phyloP scores from a whole-genome alignment of 192 early-diverging fungal species.

The Paraglomus brasilianum region DNA sequence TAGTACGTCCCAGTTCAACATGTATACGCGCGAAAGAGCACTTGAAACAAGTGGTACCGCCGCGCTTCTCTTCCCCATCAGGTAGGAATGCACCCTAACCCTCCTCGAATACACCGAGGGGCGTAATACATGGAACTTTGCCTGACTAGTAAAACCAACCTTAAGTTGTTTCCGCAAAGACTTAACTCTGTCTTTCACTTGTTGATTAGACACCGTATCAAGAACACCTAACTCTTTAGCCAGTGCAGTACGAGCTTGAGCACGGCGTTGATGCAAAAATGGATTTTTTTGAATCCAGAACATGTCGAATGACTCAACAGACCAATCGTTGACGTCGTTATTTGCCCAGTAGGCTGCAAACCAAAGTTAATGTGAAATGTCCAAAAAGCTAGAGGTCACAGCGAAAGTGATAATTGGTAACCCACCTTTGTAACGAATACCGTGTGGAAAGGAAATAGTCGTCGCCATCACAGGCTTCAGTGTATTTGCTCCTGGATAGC shows the following conservation, averaged over 20 bases:
- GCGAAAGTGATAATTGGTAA: too few relatives aligned
- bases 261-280: conserved; percentile 7
- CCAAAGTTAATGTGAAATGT: conserved; percentile 14
- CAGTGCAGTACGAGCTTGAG: conserved; percentile 11
- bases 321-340: conserved; percentile 22
- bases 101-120: conserved; percentile 27
- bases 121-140: conserved; percentile 31
- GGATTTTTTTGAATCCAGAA: conserved; percentile 29
- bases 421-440: too few relatives aligned
- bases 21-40: too few relatives aligned
- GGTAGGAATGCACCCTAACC: conserved; percentile 22
- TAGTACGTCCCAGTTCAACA: conserved; percentile 13
- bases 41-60: conserved; percentile 25
- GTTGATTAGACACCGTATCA: conserved; percentile 21
- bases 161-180: conserved; percentile 22
- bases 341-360: conserved; percentile 29
- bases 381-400: too few relatives aligned
- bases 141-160: conserved; percentile 27
- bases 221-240: conserved; percentile 28
- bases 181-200: conserved; percentile 8
- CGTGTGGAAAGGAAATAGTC: too few relatives aligned
- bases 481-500: too few relatives aligned
- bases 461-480: too few relatives aligned
- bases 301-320: conserved; percentile 27
- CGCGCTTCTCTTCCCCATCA: conserved; percentile 31